These are phyloP conservation scores for Diaporthe batatas DNA, from an alignment of 2,329 filamentous ascomycete species.

Conservation along the genomic window DNA sequence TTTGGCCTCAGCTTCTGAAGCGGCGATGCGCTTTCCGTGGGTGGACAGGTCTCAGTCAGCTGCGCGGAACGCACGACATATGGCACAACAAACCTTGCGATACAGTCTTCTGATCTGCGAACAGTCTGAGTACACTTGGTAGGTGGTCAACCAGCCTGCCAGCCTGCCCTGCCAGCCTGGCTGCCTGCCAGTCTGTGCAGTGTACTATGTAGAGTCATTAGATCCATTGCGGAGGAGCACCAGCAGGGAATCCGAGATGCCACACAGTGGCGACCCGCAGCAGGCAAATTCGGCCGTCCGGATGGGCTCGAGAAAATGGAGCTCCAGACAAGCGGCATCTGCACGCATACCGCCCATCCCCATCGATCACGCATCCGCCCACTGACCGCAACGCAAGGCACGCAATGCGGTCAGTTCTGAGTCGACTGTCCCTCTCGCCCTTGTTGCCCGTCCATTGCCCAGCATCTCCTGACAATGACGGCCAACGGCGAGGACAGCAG, in stretches of 20 bases:
- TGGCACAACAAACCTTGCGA: slow-evolving; percentile 15
- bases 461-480: slow-evolving; percentile 33
- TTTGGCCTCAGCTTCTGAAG: slow-evolving; percentile 6
- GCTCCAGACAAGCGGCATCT: slow-evolving; percentile 35
- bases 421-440: slow-evolving; percentile 18
- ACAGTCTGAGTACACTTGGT: no score
- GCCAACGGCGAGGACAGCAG: neutral
- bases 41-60: slow-evolving; percentile 15
- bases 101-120: neutral
- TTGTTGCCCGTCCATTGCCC: slow-evolving; percentile 23
- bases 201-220: slow-evolving; percentile 9
- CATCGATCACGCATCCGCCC: slow-evolving; percentile 25
- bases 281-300: slow-evolving; percentile 31
- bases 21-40: slow-evolving; percentile 22
- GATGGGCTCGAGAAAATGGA: slow-evolving; percentile 30
- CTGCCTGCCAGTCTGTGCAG: neutral
- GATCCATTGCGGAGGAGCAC: slow-evolving; percentile 16
- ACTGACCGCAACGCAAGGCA: slow-evolving; percentile 38
- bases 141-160: neutral
- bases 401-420: slow-evolving; percentile 38
- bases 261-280: slow-evolving; percentile 39
- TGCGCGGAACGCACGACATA: slow-evolving; percentile 12
- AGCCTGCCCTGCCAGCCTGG: no score
- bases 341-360: slow-evolving; percentile 38
- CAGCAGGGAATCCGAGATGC: slow-evolving; percentile 29